Evolutionary conservation across 768 basidiomycete species (phyloP).

Genomic region (Cubamyces lactineus): DNA sequence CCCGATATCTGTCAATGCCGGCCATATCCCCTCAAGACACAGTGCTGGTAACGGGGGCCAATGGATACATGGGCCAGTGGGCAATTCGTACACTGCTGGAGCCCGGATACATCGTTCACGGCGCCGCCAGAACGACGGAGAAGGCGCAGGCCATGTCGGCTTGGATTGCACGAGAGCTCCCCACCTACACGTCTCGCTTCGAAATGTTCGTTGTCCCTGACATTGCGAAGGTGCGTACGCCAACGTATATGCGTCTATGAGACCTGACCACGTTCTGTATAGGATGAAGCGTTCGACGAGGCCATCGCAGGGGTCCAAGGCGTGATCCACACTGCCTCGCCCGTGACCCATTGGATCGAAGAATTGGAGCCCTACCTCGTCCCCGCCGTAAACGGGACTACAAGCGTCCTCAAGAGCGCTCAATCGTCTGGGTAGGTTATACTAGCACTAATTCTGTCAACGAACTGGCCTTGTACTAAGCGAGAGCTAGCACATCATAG

Average conservation of each 20-base stretch:
- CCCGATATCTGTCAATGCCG: conserved; percentile 32
- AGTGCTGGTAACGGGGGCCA: conserved; percentile 58
- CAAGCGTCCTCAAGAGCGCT: conserved; percentile 61
- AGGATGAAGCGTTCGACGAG: conserved; percentile 75
- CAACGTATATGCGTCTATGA: too few species aligned
- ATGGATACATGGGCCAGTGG: conserved; percentile 61
- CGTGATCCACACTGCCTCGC: conserved; percentile 69
- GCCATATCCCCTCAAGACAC: conserved; percentile 33
- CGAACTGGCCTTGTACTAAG: neutral
- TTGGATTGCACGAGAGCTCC: conserved; percentile 38
- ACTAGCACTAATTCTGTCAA: neutral
- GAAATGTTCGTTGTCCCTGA: conserved; percentile 1
- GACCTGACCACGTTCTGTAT: too few species aligned
- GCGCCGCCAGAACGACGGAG: conserved; percentile 57
- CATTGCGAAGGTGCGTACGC: neutral
- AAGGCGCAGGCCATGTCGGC: conserved; percentile 61
- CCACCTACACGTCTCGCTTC: neutral
- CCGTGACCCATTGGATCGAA: conserved; percentile 49
- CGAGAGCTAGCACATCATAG: neutral
- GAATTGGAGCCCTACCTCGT: conserved; percentile 56
- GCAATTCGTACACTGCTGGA: conserved; percentile 56
- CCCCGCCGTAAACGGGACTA: conserved; percentile 75
- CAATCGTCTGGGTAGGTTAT: neutral
- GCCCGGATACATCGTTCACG: conserved; percentile 60
- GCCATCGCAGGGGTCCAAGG: conserved; percentile 75